These are phyloP conservation scores for Fonsecaea erecta DNA, from an alignment of 2,329 filamentous ascomycete genomes.

Conservation along the genomic window DNA sequence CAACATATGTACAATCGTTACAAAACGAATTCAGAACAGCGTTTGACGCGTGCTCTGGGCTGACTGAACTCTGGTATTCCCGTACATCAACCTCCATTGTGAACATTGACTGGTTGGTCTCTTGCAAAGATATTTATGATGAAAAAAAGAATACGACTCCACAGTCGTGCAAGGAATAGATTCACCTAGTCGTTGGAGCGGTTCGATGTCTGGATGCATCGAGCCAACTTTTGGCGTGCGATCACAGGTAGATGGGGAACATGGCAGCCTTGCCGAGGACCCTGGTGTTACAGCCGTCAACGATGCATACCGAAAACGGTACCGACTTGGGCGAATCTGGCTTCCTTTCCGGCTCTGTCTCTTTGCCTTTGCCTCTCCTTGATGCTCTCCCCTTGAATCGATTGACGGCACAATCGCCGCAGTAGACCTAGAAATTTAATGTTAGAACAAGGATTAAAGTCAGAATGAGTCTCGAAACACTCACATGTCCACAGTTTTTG, in stretches of 20 bases:
- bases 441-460: conserved; percentile 11
- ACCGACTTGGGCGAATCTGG: conserved; percentile 39
- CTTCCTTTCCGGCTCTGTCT: conserved; percentile 42
- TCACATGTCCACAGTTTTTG: conserved; percentile 89
- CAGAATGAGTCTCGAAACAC: conserved; percentile 41
- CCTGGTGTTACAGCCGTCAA: conserved; percentile 48
- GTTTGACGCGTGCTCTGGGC: background rate
- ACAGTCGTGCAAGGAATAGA: background rate
- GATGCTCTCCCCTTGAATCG: conserved; percentile 41
- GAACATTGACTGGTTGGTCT: background rate
- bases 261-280: conserved; percentile 48
- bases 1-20: background rate
- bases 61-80: background rate
- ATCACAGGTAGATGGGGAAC: conserved; percentile 54
- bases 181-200: background rate
- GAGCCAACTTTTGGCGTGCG: background rate
- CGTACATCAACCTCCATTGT: background rate
- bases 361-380: conserved; percentile 41
- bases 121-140: no score
- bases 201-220: background rate
- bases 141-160: background rate
- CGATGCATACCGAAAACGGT: conserved; percentile 52
- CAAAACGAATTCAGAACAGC: background rate
- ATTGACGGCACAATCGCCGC: conserved; percentile 52
- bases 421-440: conserved; percentile 50